Conservation (phyloP, 2,329 filamentous ascomycete species). For the Coniochaeta sp. region DNA sequence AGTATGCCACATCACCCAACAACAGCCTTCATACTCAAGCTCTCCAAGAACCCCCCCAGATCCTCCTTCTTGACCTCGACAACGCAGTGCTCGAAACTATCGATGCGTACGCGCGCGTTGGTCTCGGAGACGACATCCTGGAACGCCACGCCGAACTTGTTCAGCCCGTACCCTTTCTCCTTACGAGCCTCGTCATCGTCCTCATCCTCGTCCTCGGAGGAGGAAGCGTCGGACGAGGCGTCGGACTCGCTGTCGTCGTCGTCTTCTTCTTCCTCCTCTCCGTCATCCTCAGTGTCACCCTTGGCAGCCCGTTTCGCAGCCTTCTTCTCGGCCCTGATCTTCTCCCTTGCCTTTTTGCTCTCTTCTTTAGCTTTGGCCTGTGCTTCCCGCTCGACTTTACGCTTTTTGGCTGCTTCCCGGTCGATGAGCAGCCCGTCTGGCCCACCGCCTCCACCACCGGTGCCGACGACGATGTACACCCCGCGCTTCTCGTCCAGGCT, state of each 20-base stretch:
- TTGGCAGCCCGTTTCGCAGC: conserved; percentile 47
- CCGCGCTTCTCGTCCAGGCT: conserved; percentile 81
- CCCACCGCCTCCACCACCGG: conserved; percentile 70
- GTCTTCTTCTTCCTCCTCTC: conserved; percentile 39
- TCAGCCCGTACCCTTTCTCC: conserved; percentile 66
- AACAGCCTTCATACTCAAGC: conserved; percentile 84
- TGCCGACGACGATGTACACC: conserved; percentile 88
- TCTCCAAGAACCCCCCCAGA: conserved; percentile 81
- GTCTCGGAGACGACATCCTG: conserved; percentile 92
- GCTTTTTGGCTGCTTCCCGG: conserved; percentile 57
- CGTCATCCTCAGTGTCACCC: conserved; percentile 29
- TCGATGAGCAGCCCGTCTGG: conserved; percentile 65
- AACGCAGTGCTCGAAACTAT: conserved; percentile 95
- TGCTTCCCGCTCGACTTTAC: conserved; percentile 24
- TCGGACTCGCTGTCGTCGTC: conserved; percentile 41
- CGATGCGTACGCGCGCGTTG: conserved; percentile 80
- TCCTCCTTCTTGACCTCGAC: conserved; percentile 98
- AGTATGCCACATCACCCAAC: conserved; percentile 43
- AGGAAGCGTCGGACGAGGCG: conserved; percentile 31
- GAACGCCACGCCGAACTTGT: conserved; percentile 91
- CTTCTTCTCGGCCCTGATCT: conserved; percentile 53
- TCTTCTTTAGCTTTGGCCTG: conserved; percentile 58
- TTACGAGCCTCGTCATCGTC: conserved; percentile 42
- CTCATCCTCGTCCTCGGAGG: conserved; percentile 30
- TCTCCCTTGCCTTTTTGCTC: conserved; percentile 47